Evolutionary conservation across 129 eudicot genomes (phyloP).

Genomic region (Helianthus annuus): HanXRQr2.0-SUNRISE NC_035443.2:161268073-161268572

Average conservation of each 20-base stretch:
- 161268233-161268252: too few species aligned
- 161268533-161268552: too few species aligned
- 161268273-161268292: too few species aligned
- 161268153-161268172: slow-evolving; percentile 69
- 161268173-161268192: slow-evolving; percentile 67
- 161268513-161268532: too few species aligned
- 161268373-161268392: not conserved
- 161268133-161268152: slow-evolving; percentile 58
- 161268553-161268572: too few species aligned
- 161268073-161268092: not conserved
- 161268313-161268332: slow-evolving; percentile 80
- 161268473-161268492: too few species aligned
- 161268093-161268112: not conserved
- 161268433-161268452: too few species aligned
- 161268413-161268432: slow-evolving; percentile 57
- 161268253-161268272: too few species aligned
- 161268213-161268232: too few species aligned
- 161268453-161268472: too few species aligned
- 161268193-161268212: slow-evolving; percentile 69
- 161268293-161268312: slow-evolving; percentile 69
- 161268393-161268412: not conserved
- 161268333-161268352: slow-evolving; percentile 81
- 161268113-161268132: not conserved
- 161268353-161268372: not conserved
- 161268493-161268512: too few species aligned